Evolutionary conservation across 768 basidiomycete genomes (phyloP).

Genomic region (Cyathus striatus): DNA sequence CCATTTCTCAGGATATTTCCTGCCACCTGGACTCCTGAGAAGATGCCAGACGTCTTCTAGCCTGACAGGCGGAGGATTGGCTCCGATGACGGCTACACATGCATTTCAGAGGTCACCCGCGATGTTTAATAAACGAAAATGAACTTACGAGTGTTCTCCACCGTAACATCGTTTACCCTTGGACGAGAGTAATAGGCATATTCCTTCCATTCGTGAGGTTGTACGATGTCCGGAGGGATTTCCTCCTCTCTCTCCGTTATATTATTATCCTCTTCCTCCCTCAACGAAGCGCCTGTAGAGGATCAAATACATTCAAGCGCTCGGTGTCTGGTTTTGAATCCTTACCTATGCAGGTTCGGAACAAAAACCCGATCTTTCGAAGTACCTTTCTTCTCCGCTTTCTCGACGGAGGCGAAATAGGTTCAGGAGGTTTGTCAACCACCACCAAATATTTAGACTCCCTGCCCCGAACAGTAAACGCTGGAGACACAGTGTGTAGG

Average conservation of each 20-base stretch:
- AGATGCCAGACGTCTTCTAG: constrained; percentile 25
- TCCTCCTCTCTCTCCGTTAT: background rate
- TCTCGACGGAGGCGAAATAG: background rate
- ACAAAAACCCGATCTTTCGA: background rate
- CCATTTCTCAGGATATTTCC: constrained; percentile 41
- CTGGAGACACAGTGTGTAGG: background rate
- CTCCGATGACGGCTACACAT: constrained; percentile 14
- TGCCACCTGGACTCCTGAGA: constrained; percentile 23
- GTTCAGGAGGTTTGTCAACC: background rate
- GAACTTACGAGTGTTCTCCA: constrained; percentile 39
- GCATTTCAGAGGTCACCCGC: background rate
- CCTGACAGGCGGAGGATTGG: constrained; percentile 14
- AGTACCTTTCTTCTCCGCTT: background rate
- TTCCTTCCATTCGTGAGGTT: constrained; percentile 41
- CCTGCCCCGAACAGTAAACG: background rate
- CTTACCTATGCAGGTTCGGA: background rate
- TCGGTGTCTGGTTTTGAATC: background rate
- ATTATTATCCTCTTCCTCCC: background rate
- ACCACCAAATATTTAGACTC: background rate
- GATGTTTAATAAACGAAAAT: background rate
- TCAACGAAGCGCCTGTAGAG: background rate
- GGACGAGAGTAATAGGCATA: constrained; percentile 54
- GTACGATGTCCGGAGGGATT: background rate
- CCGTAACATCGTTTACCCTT: constrained; percentile 27
- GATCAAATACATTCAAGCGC: background rate